Percentiles rank a stretch among this genome's conserved stretches.
These are phyloP conservation scores for Mucor racemosus DNA, from an alignment of 371 early-diverging fungal species.

Conservation along the genomic window DNA sequence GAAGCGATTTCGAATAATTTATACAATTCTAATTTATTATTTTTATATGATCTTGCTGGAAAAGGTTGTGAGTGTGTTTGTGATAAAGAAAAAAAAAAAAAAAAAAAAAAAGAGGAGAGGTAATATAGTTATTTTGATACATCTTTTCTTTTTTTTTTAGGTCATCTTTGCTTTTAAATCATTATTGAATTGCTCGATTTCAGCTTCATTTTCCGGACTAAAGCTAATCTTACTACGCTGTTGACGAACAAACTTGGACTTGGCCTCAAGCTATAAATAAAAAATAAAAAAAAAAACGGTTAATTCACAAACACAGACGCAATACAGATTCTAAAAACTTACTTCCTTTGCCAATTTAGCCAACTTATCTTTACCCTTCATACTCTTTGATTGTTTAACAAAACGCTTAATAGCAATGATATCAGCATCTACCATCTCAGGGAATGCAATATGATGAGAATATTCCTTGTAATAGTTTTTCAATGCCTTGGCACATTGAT, in stretches of 20 bases:
- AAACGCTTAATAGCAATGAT: constrained; percentile 70
- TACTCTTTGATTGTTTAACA: constrained; percentile 62
- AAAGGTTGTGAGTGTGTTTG: not conserved
- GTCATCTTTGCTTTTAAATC: constrained; percentile 35
- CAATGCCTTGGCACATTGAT: constrained; percentile 73
- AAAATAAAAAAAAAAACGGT: not conserved
- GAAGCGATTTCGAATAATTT: not conserved
- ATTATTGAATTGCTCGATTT: constrained; percentile 55
- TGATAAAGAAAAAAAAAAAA: too few species aligned
- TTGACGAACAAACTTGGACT: constrained; percentile 65
- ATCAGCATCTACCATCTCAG: constrained; percentile 82
- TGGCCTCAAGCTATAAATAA: constrained; percentile 63
- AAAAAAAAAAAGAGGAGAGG: not conserved
- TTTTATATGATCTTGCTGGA: not conserved
- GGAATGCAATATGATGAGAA: constrained; percentile 83
- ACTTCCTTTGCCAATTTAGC: constrained; percentile 79
- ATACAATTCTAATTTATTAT: constrained; percentile 7
- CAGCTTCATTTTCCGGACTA: constrained; percentile 63
- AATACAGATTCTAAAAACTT: not conserved
- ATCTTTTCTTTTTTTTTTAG: not conserved
- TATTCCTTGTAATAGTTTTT: constrained; percentile 74
- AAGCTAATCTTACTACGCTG: constrained; percentile 66
- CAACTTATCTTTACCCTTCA: constrained; percentile 76
- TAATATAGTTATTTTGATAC: not conserved
- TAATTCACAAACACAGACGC: not conserved